Evolutionary conservation across 2,329 filamentous ascomycete species (phyloP), one percentile per base, ranked within the genome.

Genomic region (Blastomyces silverae): DNA sequence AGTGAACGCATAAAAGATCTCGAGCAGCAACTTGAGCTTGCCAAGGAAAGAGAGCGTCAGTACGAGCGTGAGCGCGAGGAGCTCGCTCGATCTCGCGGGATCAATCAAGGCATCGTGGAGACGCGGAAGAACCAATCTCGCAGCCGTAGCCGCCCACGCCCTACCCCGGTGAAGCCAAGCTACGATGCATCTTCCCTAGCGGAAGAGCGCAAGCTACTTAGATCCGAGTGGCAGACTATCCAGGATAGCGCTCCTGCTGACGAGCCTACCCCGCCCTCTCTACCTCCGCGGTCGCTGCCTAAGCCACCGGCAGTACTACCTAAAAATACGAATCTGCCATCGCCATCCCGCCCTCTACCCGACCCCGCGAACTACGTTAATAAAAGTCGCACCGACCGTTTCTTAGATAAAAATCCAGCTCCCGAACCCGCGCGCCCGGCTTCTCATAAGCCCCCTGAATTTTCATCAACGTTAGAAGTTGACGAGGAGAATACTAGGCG

Each of bases 1-100:
- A 85, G 82, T 67, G 84, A 82, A 68, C 86, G 92, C 52, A 87
- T 97, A 67, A 85, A 85, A 70, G 88, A 97, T 73, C 82, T 97
- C 5, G 93, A 97, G 77, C 81, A 83, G 42, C 85, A 90, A 72
- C 80, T 91, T 0, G 85, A 87, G 70, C 82, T 85, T 70, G 87
- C 88, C 17, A 84, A 87, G 68, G 85, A 88, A 68, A 82, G 88
- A 56, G 88, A 90, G 72, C 80, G 81, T 50, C 82, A 84, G 70
- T 89, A 89, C 70, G 82, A 88, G 70, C 77, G 77, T 31, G 86
- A 87, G 72, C 80, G 86, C 15, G 81, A 86, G 66, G 81, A 83
- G 34, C 77, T 82, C 28, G 55, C 72, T 65, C 73, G 67, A 59
- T 74, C 70, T 57, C 69, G 67, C 59, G 64, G 53, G 66, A 58